phyloP scores from a whole-genome alignment of 306 rosid species.

The Cucurbita ficifolia region DNA sequence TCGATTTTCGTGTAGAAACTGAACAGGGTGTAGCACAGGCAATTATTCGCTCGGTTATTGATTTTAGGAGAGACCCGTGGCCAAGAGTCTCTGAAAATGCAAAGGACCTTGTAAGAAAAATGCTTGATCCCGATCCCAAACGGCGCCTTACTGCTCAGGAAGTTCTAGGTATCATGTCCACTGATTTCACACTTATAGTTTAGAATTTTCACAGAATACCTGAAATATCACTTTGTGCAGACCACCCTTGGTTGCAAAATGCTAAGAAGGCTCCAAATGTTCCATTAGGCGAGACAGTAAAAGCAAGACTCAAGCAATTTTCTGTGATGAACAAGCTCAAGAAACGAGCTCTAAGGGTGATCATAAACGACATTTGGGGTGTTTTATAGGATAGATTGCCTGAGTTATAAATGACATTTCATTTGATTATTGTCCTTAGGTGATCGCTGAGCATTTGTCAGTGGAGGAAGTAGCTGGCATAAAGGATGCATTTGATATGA shows the following conservation, averaged over 20 bases:
- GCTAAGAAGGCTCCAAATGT: constrained; percentile 57
- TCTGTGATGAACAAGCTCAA: constrained; percentile 54
- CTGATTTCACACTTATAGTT: neutral
- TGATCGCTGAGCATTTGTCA: constrained; percentile 48
- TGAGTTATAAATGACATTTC: neutral
- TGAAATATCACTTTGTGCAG: constrained; percentile 12
- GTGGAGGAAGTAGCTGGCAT: constrained; percentile 50
- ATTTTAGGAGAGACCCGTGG: constrained; percentile 49
- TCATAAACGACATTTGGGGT: neutral
- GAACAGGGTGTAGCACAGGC: constrained; percentile 54
- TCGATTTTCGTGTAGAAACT: constrained; percentile 25
- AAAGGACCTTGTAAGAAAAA: constrained; percentile 32
- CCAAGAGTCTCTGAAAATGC: constrained; percentile 39
- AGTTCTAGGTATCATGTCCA: constrained; percentile 22
- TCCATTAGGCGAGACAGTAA: constrained; percentile 45
- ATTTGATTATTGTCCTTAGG: constrained; percentile 15
- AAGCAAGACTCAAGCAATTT: constrained; percentile 51
- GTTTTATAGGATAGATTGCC: neutral
- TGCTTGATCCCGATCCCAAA: constrained; percentile 35
- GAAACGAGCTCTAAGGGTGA: constrained; percentile 45
- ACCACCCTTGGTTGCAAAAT: constrained; percentile 44
- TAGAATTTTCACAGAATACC: neutral
- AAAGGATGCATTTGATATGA: constrained; percentile 45
- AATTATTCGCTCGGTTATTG: constrained; percentile 32
- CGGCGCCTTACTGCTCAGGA: constrained; percentile 34